phyloP scores from a whole-genome alignment of 225 moss, liverwort and hornwort genomes.

The Marchantia paleacea region DNA sequence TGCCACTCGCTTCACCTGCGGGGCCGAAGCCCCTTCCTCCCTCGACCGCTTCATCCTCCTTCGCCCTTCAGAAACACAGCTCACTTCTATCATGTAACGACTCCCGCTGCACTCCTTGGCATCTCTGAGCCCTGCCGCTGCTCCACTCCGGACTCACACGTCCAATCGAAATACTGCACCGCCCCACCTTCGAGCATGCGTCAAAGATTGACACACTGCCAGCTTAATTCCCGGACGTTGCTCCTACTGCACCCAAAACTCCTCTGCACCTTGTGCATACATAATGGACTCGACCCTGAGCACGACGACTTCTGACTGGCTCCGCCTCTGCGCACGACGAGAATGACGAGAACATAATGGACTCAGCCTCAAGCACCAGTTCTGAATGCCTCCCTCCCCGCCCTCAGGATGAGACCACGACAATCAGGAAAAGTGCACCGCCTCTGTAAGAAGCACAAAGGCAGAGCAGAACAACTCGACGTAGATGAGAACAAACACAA shows the following conservation, averaged over 20 bases:
- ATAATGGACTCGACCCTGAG: not conserved
- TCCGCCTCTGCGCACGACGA: not conserved
- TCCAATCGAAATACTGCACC: not conserved
- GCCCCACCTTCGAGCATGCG: not conserved
- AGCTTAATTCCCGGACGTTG: conserved; percentile 7
- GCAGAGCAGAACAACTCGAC: not conserved
- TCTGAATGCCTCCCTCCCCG: no score
- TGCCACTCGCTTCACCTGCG: conserved; percentile 45
- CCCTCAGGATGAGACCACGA: not conserved
- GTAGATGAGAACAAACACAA: not conserved
- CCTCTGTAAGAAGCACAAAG: not conserved
- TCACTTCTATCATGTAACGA: conserved; percentile 25
- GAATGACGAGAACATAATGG: not conserved
- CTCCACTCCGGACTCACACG: not conserved
- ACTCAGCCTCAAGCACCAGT: not conserved
- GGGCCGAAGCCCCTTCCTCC: conserved; percentile 48
- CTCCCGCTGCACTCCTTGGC: conserved; percentile 27
- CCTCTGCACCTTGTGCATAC: not conserved
- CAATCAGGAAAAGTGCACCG: not conserved
- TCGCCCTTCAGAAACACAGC: conserved; percentile 17
- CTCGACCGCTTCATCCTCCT: conserved; percentile 48
- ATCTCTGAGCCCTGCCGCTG: conserved; percentile 13
- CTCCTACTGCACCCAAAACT: not conserved
- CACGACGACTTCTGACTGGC: conserved; percentile 1
- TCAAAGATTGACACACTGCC: conserved; percentile 9